Percentiles rank a stretch among this genome's conserved stretches.
These are phyloP conservation scores for Cenchrus americanus DNA, from an alignment of 176 grass and related monocot genomes.

Conservation along the genomic window DNA sequence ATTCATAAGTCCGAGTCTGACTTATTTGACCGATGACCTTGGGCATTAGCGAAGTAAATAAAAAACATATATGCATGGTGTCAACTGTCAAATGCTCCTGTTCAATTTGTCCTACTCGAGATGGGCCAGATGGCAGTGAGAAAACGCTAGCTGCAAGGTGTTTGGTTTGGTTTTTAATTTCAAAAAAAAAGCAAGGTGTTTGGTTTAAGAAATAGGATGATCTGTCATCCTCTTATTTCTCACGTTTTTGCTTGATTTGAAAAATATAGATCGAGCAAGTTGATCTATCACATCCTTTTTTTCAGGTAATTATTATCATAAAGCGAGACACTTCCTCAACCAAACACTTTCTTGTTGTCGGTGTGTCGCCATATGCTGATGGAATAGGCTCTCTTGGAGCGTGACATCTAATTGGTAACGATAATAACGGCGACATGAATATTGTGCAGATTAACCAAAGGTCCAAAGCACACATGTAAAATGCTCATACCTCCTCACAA, in stretches of 20 bases:
- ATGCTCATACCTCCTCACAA: neutral
- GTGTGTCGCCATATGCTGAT: neutral
- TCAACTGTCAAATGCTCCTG: neutral
- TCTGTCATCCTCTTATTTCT: too few relatives aligned
- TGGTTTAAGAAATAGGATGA: too few relatives aligned
- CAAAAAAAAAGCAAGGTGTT: too few relatives aligned
- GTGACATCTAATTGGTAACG: neutral
- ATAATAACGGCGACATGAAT: neutral
- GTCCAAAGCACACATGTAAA: neutral
- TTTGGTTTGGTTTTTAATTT: too few relatives aligned
- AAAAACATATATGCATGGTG: neutral
- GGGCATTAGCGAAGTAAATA: neutral
- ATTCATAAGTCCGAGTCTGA: neutral
- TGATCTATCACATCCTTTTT: too few relatives aligned
- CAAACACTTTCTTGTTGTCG: neutral
- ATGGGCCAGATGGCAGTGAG: too few relatives aligned
- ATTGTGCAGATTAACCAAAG: neutral
- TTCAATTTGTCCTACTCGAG: neutral
- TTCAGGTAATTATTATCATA: too few relatives aligned
- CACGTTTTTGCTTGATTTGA: too few relatives aligned
- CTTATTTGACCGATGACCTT: neutral
- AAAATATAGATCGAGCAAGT: too few relatives aligned
- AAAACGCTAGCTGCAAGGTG: too few relatives aligned
- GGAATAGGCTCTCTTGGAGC: neutral
- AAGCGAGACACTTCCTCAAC: too few relatives aligned